These are phyloP conservation scores for Cenchrus americanus DNA, from an alignment of 176 grass and related monocot genomes.

Conservation along the genomic window DNA sequence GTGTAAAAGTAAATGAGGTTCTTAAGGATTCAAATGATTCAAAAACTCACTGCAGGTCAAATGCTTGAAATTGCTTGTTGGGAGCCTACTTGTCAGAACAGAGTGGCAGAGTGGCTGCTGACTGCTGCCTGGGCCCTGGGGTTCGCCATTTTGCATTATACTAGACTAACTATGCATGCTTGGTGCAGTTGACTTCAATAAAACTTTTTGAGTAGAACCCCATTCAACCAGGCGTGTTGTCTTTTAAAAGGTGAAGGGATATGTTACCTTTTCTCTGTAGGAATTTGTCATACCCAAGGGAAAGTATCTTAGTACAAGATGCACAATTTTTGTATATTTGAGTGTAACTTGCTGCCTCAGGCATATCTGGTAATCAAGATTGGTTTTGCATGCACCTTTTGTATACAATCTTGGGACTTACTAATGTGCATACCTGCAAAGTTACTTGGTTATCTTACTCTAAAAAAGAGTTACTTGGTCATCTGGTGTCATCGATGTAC, in stretches of 20 bases:
- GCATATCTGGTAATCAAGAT: slow-evolving; percentile 7
- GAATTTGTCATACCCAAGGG: slow-evolving; percentile 8
- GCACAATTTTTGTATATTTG: neutral
- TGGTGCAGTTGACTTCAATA: slow-evolving; percentile 9
- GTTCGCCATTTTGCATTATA: slow-evolving; percentile 24
- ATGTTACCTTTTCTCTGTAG: slow-evolving; percentile 12
- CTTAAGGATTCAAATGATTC: slow-evolving; percentile 27
- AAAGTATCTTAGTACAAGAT: neutral
- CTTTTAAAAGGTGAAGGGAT: slow-evolving; percentile 32
- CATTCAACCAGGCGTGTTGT: slow-evolving; percentile 1
- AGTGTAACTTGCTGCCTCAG: slow-evolving; percentile 26
- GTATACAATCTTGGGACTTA: slow-evolving; percentile 19
- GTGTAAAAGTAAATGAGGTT: slow-evolving; percentile 1
- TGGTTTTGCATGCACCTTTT: neutral
- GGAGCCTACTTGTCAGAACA: slow-evolving; percentile 15
- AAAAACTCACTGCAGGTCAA: slow-evolving; percentile 28
- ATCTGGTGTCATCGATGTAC: neutral
- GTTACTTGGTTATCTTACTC: neutral
- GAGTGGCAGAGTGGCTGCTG: slow-evolving; percentile 19
- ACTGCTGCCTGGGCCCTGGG: neutral
- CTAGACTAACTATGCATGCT: slow-evolving; percentile 20
- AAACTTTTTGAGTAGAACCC: slow-evolving; percentile 28
- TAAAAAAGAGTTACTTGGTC: too few species aligned
- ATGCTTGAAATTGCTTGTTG: slow-evolving; percentile 20
- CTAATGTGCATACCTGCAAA: neutral